These are phyloP conservation scores for Suillus hirtellus DNA, from an alignment of 768 basidiomycete species.

Conservation along the genomic window DNA sequence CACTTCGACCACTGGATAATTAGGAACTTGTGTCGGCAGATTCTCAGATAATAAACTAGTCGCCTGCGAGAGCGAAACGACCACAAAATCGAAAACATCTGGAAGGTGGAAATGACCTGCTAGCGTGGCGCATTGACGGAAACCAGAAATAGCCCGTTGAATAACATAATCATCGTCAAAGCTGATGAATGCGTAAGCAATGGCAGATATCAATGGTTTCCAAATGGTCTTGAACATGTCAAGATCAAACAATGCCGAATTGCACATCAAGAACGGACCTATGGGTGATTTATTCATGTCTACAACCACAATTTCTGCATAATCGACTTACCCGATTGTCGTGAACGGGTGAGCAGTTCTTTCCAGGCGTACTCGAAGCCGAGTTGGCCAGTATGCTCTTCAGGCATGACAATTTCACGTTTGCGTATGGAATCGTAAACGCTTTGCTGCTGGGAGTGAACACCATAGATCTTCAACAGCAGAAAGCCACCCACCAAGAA, in stretches of 20 bases:
- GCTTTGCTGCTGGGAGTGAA: conserved; percentile 54
- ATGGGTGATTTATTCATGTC: conserved; percentile 34
- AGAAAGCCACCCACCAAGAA: conserved; percentile 62
- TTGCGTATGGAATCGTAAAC: conserved; percentile 95
- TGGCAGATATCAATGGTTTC: conserved; percentile 91
- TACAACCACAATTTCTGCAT: conserved; percentile 37
- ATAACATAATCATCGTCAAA: conserved; percentile 98
- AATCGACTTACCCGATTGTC: conserved; percentile 63
- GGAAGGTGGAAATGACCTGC: conserved; percentile 87
- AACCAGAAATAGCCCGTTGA: conserved; percentile 93
- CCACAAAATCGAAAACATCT: conserved; percentile 96
- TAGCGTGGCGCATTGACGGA: conserved; percentile 92
- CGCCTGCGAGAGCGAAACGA: conserved; percentile 88
- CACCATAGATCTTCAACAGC: neutral
- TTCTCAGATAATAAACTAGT: conserved; percentile 83
- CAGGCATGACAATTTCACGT: conserved; percentile 94
- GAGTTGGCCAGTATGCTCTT: conserved; percentile 93
- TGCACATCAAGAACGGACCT: conserved; percentile 62
- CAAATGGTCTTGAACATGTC: conserved; percentile 95
- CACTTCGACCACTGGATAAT: conserved; percentile 86
- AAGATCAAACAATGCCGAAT: conserved; percentile 78
- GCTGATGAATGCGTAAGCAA: conserved; percentile 93
- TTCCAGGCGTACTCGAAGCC: conserved; percentile 99
- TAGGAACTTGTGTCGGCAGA: conserved; percentile 68
- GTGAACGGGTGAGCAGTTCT: conserved; percentile 80